Percentiles rank a stretch among this genome's conserved stretches.
phyloP scores from a whole-genome alignment of 208 protist genomes.

The Phytomonas francai region DNA sequence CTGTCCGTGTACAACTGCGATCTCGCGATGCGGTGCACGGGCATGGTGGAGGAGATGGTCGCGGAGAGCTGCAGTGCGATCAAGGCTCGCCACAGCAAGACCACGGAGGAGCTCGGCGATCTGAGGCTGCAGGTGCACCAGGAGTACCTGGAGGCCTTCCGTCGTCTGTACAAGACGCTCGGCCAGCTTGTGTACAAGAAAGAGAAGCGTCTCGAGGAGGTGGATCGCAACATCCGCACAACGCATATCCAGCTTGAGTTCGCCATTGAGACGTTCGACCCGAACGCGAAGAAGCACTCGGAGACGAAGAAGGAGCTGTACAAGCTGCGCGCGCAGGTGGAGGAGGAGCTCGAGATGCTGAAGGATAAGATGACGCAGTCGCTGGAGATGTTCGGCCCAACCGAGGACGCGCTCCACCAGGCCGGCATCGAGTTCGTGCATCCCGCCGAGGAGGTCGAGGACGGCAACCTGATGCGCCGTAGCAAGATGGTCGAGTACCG shows the following conservation, averaged over 20 bases:
- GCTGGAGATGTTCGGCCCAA: constrained; percentile 64
- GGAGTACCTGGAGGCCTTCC: constrained; percentile 74
- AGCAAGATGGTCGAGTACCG: constrained; percentile 84
- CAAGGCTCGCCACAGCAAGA: constrained; percentile 65
- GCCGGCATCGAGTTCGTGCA: constrained; percentile 63
- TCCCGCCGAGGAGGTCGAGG: constrained; percentile 59
- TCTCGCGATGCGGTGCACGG: constrained; percentile 53
- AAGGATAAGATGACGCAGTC: constrained; percentile 62
- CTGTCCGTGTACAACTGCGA: constrained; percentile 80
- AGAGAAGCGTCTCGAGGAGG: constrained; percentile 63
- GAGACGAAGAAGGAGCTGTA: constrained; percentile 80
- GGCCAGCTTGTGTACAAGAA: constrained; percentile 76
- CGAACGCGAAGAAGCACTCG: constrained; percentile 63
- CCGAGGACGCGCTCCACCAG: constrained; percentile 57
- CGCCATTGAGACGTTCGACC: constrained; percentile 75
- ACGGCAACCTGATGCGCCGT: constrained; percentile 64
- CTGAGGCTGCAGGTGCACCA: constrained; percentile 70
- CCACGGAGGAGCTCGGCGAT: constrained; percentile 50
- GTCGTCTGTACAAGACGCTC: constrained; percentile 69
- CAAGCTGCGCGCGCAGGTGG: constrained; percentile 53
- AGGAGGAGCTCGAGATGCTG: constrained; percentile 76
- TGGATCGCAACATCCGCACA: constrained; percentile 66
- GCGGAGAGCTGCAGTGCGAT: constrained; percentile 59
- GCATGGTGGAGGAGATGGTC: constrained; percentile 66
- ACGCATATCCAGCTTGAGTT: constrained; percentile 78